Evolutionary conservation across 768 basidiomycete genomes (phyloP).

Genomic region (Boletus tomentosulus): DNA sequence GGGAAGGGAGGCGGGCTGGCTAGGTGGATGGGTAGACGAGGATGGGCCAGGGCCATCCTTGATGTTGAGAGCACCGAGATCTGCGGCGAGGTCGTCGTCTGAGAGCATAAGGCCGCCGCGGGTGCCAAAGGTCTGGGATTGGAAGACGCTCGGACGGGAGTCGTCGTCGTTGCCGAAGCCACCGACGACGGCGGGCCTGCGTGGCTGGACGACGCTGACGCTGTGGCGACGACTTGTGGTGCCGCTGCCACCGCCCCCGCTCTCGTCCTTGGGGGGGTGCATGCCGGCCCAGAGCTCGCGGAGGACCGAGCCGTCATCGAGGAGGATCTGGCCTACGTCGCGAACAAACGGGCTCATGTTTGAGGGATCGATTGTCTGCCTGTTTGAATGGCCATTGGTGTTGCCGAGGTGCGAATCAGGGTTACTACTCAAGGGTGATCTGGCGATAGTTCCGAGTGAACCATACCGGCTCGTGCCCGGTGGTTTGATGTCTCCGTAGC

Average conservation of each 20-base stretch:
- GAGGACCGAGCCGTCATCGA: constrained; percentile 69
- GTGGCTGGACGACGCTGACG: constrained; percentile 77
- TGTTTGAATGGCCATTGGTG: constrained; percentile 40
- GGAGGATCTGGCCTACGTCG: constrained; percentile 72
- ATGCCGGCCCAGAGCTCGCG: constrained; percentile 75
- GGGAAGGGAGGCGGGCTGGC: constrained; percentile 72
- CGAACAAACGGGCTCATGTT: constrained; percentile 87
- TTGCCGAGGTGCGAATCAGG: too few species aligned
- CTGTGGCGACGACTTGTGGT: constrained; percentile 81
- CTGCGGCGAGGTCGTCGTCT: constrained; percentile 77
- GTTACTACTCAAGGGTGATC: too few species aligned
- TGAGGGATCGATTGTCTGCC: constrained; percentile 51
- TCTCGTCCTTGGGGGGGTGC: constrained; percentile 59
- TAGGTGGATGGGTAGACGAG: constrained; percentile 50
- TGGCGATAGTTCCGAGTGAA: constrained; percentile 51
- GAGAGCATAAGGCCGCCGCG: constrained; percentile 64
- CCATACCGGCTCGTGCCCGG: constrained; percentile 62
- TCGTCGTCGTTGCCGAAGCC: constrained; percentile 60
- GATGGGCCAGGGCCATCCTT: constrained; percentile 31
- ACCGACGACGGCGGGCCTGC: constrained; percentile 53
- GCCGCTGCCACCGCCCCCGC: constrained; percentile 64
- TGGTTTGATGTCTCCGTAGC: constrained; percentile 62
- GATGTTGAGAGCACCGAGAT: constrained; percentile 62
- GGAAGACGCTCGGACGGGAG: constrained; percentile 30
- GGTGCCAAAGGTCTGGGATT: constrained; percentile 35